These are phyloP conservation scores for Umbelopsis vinacea DNA, from an alignment of 192 early-diverging fungal species.

Conservation along the genomic window DNA sequence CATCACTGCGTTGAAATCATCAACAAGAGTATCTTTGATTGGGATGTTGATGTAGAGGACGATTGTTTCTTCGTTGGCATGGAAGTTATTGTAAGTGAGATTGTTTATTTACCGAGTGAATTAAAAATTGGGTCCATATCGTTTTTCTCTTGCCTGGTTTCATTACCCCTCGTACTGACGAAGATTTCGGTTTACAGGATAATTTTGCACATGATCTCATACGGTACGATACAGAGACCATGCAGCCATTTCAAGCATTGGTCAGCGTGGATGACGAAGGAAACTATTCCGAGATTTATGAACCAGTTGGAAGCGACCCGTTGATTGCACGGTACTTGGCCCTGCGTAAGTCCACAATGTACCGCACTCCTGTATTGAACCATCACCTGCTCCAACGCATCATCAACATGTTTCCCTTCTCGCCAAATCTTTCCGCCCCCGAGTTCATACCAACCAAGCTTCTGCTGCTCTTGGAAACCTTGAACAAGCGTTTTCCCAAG, in stretches of 20 bases:
- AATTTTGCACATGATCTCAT: slow-evolving; percentile 97
- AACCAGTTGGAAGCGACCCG: slow-evolving; percentile 73
- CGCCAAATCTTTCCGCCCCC: slow-evolving; percentile 80
- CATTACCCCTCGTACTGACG: not conserved
- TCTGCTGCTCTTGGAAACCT: slow-evolving; percentile 71
- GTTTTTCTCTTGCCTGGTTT: too few species aligned
- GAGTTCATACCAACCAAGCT: slow-evolving; percentile 94
- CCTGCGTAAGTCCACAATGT: slow-evolving; percentile 60
- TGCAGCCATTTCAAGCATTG: slow-evolving; percentile 78
- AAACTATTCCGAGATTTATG: slow-evolving; percentile 87
- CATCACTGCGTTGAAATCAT: slow-evolving; percentile 77
- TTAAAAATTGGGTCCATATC: too few species aligned
- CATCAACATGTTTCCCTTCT: slow-evolving; percentile 70
- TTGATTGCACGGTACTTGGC: slow-evolving; percentile 74
- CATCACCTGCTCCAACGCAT: slow-evolving; percentile 39
- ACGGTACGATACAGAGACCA: slow-evolving; percentile 77
- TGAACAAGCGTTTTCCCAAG: slow-evolving; percentile 83
- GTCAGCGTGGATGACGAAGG: slow-evolving; percentile 83
- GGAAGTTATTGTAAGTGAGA: slow-evolving; percentile 86
- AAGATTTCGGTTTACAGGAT: slow-evolving; percentile 57
- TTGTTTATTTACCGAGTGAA: not conserved
- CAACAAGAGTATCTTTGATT: slow-evolving; percentile 94
- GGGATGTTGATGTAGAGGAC: slow-evolving; percentile 69
- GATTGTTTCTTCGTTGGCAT: slow-evolving; percentile 93
- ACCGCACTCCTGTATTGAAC: slow-evolving; percentile 67